A percentile compares a stretch with the other conserved stretches of the same genome.
Conservation (phyloP, 2,329 filamentous ascomycete genomes). For the Cercospora nicotianae region DNA sequence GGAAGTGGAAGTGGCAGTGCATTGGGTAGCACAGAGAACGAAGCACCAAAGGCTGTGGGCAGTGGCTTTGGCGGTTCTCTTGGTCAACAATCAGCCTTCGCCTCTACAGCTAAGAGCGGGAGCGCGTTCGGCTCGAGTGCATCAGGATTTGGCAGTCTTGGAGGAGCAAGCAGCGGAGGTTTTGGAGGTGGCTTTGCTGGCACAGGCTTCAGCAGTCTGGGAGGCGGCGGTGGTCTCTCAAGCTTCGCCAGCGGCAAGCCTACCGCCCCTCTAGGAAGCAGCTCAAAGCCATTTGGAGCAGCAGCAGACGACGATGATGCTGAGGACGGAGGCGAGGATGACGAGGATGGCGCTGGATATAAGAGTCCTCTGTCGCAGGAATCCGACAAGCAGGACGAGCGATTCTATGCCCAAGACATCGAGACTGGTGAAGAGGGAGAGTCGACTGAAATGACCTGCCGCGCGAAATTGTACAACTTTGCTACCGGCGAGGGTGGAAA, state of each 20-base stretch:
- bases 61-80: conserved; percentile 43
- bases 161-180: conserved; percentile 23
- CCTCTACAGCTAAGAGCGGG: conserved; percentile 24
- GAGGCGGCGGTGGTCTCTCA: conserved; percentile 53
- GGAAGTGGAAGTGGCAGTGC: conserved; percentile 39
- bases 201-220: conserved; percentile 43
- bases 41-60: conserved; percentile 24
- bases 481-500: conserved; percentile 52
- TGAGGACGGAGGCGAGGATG: conserved; percentile 52
- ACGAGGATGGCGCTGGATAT: conserved; percentile 45
- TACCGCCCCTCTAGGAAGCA: conserved; percentile 50
- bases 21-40: conserved; percentile 35
- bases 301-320: conserved; percentile 57
- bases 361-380: conserved; percentile 50
- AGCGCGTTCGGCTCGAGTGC: conserved; percentile 38
- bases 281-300: conserved; percentile 73
- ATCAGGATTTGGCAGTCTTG: conserved; percentile 39
- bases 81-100: conserved; percentile 37
- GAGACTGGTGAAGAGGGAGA: conserved; percentile 89
- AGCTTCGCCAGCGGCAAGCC: conserved; percentile 61
- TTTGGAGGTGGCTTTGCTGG: conserved; percentile 27
- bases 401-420: conserved; percentile 63
- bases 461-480: conserved; percentile 83
- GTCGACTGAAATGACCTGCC: conserved; percentile 69
- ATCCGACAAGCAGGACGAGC: conserved; percentile 61